Evolutionary conservation across 495 filamentous ascomycete genomes (phyloP), one percentile per base, ranked within the genome.

Genomic region (Endocarpon pusillum): DNA sequence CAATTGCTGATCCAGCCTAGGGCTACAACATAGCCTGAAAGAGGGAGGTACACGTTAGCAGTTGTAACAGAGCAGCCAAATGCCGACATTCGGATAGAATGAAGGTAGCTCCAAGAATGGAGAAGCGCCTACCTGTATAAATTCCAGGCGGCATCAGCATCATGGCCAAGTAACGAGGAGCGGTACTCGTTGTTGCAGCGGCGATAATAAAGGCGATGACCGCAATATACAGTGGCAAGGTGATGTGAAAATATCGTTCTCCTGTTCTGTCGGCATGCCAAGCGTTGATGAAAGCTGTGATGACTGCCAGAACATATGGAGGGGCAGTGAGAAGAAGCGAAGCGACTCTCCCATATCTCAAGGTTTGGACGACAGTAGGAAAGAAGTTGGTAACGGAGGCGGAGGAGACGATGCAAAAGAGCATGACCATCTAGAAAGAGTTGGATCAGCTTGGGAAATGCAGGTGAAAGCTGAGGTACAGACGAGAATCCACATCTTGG

Each of bases 361-460:
- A 61, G 1, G 81, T 86, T 25, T 66, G 60, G 21, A 89, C 81
- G 16, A 92, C 78, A 10, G 81, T 78, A 0, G 83, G 82, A 58
- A 91, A 87, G 66, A 89, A 89, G 52, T 89, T 86, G n/a, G 79
- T 83, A 6, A 83, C 74, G 2, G 76, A 75, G 32, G 70, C 74
- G 19, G 71, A 69, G 19, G 73, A 68, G 10, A 81, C 72, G 49
- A 83, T 76, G 45, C 75, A 70, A 31, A 82, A 67, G 33, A 86
- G 64, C 32, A 80, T 55, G 7, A 81, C 48, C 51, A 72, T 67
- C 69, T 73, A 41, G 1, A 24, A 21, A 28, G 41, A 21, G 34
- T 28, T 21, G 24, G 47, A 36, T n/a, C 50, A 25, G 11, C 49
- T 54, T 33, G 23, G 37, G 9, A 49, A 35, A 14, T 41, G 11